Evolutionary conservation across 1,284 basidiomycete genomes (phyloP), one percentile per base, ranked within the genome.

Genomic region (Testicularia cyperi): DNA sequence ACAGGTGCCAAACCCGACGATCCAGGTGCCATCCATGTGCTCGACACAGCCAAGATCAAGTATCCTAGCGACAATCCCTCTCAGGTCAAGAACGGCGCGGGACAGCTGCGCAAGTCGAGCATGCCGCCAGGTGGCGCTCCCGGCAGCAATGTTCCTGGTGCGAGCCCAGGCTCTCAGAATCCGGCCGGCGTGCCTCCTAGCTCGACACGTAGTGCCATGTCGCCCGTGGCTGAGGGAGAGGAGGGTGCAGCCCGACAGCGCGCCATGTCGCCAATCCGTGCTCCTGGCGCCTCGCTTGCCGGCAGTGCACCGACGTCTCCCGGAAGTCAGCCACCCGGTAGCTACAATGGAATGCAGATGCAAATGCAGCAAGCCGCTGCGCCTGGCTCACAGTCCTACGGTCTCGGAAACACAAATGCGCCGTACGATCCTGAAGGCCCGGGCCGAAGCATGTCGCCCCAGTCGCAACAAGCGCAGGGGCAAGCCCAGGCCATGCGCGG

Each of bases 21-120:
- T 77, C 85, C 88, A 12, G 83, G 83, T 16, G 77, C 88, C 38
- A 83, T 96, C 24, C 89, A 97, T 75, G 86, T 97, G 16, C 61
- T 74, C 23, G 68, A 72, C 38, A 72, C 74, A 12, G 64, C 54
- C 45, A 74, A 75, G 63, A 75, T 76, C 65, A 76, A 75, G 58
- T 76, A 76, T 26, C 74, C 74, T 9, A 54, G 70, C 31, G 73
- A 76, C 52, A 65, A 53, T 23, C 42, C 53, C 13, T 45, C 48
- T 22, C 52, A 65, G 54, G 35, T 47, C 38, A 45, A 61, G 38
- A 56, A 33, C 16, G 44, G 40, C 16, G 26, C 27, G 13, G 24
- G 34, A 7, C 39, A 49, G 38, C 18, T 38, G 15, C 40, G 56
- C 38, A 64, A 67, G 47, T 45, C 54, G 27, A 55, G 31, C 33